phyloP scores from a whole-genome alignment of 768 basidiomycete genomes.

The Russula foetens region DNA sequence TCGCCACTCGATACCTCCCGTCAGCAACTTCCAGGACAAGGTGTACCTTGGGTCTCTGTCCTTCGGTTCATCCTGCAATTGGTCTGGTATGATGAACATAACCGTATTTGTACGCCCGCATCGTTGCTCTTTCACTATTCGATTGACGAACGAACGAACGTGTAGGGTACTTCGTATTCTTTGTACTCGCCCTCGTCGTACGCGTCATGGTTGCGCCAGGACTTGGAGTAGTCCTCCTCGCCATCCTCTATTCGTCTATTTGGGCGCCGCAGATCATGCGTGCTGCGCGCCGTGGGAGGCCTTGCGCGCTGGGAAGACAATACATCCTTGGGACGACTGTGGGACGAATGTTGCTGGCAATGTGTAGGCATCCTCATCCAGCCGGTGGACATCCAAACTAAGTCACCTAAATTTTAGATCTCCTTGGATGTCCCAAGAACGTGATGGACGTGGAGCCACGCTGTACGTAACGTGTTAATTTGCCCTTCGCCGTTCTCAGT shows the following conservation, averaged over 20 bases:
- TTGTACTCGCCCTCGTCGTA: slow-evolving; percentile 65
- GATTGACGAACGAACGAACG: slow-evolving; percentile 7
- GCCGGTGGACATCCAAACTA: slow-evolving; percentile 5
- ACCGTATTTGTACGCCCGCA: slow-evolving; percentile 51
- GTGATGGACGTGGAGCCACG: slow-evolving; percentile 75
- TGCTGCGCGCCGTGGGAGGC: slow-evolving; percentile 60
- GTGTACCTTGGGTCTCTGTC: slow-evolving; percentile 25
- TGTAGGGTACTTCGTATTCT: slow-evolving; percentile 56
- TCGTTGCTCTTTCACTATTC: neutral
- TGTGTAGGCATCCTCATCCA: slow-evolving; percentile 50
- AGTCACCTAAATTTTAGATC: slow-evolving; percentile 42
- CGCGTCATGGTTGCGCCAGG: slow-evolving; percentile 64
- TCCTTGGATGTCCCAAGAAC: slow-evolving; percentile 76
- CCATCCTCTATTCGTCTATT: slow-evolving; percentile 63
- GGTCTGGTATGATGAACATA: slow-evolving; percentile 60
- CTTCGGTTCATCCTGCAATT: slow-evolving; percentile 49
- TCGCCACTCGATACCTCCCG: neutral
- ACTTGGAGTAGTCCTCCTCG: slow-evolving; percentile 58
- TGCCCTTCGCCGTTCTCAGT: neutral
- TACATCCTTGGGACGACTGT: slow-evolving; percentile 74
- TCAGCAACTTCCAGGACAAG: slow-evolving; percentile 21
- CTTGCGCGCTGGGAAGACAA: slow-evolving; percentile 55
- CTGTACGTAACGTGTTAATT: slow-evolving; percentile 31
- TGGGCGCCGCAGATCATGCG: slow-evolving; percentile 85
- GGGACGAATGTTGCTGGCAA: slow-evolving; percentile 57